Base-by-base conservation (phyloP, 1,284 basidiomycete genomes). In the Cryptococcus sp. region DNA sequence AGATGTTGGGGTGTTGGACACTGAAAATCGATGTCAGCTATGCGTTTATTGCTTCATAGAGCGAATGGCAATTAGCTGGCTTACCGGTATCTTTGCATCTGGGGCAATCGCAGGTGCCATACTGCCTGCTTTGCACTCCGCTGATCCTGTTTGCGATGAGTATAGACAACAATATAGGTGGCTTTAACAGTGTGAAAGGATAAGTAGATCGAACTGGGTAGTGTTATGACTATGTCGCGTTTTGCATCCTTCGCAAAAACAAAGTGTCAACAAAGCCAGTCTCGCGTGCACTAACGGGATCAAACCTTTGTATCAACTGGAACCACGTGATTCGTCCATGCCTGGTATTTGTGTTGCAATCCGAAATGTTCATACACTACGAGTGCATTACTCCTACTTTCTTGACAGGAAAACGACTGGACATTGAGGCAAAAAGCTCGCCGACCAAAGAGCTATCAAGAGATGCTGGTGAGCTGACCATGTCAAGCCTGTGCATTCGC, bases 1-100 rank as follows among this genome's bases (percentile, higher is more conserved):
- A 80, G 65, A 23, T 74, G 66, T 37, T 73, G 72, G 3, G 73
- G 65, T 0, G 77, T 73, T 4, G 74, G 67, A 52, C 78, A 80
- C 76, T 78, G 59, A 8, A 26, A 23, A 23, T 19, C 26, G 22
- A 52, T 37, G 41, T 58, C 48, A 58, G 50, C 20, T 26, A 20
- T 38, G n/a, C 19, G 26, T 48, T 5, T 46, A 13, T 23, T 49
- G 19, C 47, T 29, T 13, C 37, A 25, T 19, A 11, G n/a, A 17
- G 17, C 16, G 11, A 34, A 20, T 17, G 23, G 26, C 23, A 16
- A 16, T 19, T 13, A 50, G 22, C 29, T 3, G 2, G 58, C 74
- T 47, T 50, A 76, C 74, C 54, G 69, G 66, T 55, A 75, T 76
- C 44, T 75, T 76, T n/a, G 64, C 69, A 44, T 74, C 71, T 23